Percentiles rank a stretch among this genome's conserved stretches.
These are phyloP conservation scores for Stemphylium vesicarium DNA, from an alignment of 2,329 filamentous ascomycete species.

Conservation along the genomic window DNA sequence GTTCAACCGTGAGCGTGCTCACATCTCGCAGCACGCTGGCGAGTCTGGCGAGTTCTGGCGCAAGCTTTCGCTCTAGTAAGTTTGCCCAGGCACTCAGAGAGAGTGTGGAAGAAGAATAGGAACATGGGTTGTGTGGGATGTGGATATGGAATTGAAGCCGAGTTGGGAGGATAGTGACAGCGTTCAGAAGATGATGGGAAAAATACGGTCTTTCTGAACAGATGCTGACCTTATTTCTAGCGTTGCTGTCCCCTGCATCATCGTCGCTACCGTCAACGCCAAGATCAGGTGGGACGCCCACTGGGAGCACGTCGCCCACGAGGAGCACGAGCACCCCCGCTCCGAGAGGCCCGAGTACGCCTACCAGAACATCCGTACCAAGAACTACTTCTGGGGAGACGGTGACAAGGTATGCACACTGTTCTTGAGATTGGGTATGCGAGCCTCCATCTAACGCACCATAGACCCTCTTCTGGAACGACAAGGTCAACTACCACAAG, in stretches of 20 bases:
- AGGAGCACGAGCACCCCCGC: conserved; percentile 63
- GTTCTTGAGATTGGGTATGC: neutral
- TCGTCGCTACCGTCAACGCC: conserved; percentile 78
- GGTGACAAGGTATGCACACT: conserved; percentile 81
- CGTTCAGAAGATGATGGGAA: neutral
- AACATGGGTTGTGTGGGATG: neutral
- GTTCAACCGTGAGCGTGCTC: conserved; percentile 90
- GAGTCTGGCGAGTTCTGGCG: conserved; percentile 89
- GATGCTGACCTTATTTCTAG: conserved; percentile 57
- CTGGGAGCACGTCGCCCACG: conserved; percentile 93
- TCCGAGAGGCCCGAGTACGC: conserved; percentile 93
- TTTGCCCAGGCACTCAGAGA: conserved; percentile 25
- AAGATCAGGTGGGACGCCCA: conserved; percentile 93
- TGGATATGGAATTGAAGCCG: neutral
- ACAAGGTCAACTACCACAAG: conserved; percentile 95
- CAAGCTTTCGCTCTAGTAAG: conserved; percentile 96
- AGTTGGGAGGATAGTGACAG: neutral
- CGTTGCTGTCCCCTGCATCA: conserved; percentile 74
- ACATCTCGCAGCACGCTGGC: conserved; percentile 88
- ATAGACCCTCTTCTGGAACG: conserved; percentile 78
- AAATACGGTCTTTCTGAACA: neutral
- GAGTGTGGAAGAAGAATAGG: neutral
- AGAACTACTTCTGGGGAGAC: conserved; percentile 94
- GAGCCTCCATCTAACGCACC: conserved; percentile 1
- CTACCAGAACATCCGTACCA: conserved; percentile 96